phyloP scores from a whole-genome alignment of 345 rosid species.

The Clarkia xantiana region DNA sequence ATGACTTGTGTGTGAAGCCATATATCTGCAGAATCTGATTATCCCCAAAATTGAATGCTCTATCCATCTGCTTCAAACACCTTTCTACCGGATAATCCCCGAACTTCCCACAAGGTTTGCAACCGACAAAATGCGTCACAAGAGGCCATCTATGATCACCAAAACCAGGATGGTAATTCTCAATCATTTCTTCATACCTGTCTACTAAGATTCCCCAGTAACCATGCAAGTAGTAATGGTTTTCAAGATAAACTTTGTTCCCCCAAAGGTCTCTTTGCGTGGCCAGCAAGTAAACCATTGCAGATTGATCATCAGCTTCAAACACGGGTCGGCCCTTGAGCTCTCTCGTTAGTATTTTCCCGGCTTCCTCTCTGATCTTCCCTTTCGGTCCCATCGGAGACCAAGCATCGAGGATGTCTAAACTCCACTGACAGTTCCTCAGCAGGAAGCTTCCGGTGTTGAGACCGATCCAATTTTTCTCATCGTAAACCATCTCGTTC shows the following conservation, averaged over 20 bases:
- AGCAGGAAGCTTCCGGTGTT: slow-evolving; percentile 46
- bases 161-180: slow-evolving; percentile 46
- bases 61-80: slow-evolving; percentile 57
- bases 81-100: slow-evolving; percentile 52
- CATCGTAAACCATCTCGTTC: slow-evolving; percentile 52
- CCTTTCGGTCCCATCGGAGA: slow-evolving; percentile 54
- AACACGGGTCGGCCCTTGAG: slow-evolving; percentile 43
- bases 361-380: slow-evolving; percentile 45
- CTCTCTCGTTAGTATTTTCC: slow-evolving; percentile 38
- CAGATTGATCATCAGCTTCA: slow-evolving; percentile 56
- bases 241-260: slow-evolving; percentile 36
- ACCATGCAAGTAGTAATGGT: slow-evolving; percentile 42
- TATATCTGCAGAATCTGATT: slow-evolving; percentile 46
- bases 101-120: slow-evolving; percentile 55
- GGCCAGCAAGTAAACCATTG: slow-evolving; percentile 40
- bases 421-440: slow-evolving; percentile 40
- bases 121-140: slow-evolving; percentile 53
- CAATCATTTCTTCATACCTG: slow-evolving; percentile 49
- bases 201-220: slow-evolving; percentile 58
- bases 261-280: slow-evolving; percentile 48
- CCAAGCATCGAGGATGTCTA: slow-evolving; percentile 41
- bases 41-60: slow-evolving; percentile 47
- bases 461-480: slow-evolving; percentile 53
- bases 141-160: slow-evolving; percentile 56
- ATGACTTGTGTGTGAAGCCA: slow-evolving; percentile 30